phyloP scores from a whole-genome alignment of 352 stramenopile species.

The Phytophthora fragariaefolia region DNA sequence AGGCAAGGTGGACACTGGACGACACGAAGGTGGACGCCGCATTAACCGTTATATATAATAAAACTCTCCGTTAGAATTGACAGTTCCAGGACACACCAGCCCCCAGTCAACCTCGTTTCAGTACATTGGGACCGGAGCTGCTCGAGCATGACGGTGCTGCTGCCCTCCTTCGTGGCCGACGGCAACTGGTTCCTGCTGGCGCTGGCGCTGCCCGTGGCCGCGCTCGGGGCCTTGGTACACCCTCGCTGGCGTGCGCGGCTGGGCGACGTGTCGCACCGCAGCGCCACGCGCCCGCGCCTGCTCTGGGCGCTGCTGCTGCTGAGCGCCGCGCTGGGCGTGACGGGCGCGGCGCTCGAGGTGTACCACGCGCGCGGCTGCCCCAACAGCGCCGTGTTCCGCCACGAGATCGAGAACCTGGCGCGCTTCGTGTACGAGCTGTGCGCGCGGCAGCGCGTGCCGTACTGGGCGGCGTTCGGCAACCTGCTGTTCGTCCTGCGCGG shows the following conservation, averaged over 20 bases:
- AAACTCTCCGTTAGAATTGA: slow-evolving; percentile 38
- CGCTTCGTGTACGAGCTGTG: slow-evolving; percentile 70
- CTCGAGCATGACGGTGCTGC: slow-evolving; percentile 69
- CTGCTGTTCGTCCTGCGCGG: slow-evolving; percentile 76
- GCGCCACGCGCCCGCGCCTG: slow-evolving; percentile 30
- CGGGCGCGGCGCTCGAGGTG: slow-evolving; percentile 58
- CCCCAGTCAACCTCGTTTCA: too few relatives aligned
- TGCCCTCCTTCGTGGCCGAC: slow-evolving; percentile 68
- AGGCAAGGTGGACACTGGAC: slow-evolving; percentile 10
- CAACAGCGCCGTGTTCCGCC: slow-evolving; percentile 72
- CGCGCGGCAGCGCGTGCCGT: slow-evolving; percentile 54
- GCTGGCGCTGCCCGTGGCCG: slow-evolving; percentile 25
- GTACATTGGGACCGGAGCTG: too few relatives aligned
- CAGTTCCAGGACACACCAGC: neutral
- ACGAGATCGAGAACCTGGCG: slow-evolving; percentile 72
- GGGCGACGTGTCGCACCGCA: slow-evolving; percentile 30
- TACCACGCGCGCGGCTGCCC: slow-evolving; percentile 71
- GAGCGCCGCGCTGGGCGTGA: slow-evolving; percentile 37
- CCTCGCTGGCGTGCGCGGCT: slow-evolving; percentile 44
- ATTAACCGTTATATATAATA: slow-evolving; percentile 49
- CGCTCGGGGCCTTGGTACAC: slow-evolving; percentile 49
- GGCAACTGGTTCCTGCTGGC: slow-evolving; percentile 76
- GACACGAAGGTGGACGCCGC: slow-evolving; percentile 17
- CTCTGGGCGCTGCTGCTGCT: slow-evolving; percentile 57
- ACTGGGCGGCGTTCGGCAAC: slow-evolving; percentile 80